Base-by-base conservation (phyloP, 192 early-diverging fungal genomes). In the Coemansia sp. region DNA sequence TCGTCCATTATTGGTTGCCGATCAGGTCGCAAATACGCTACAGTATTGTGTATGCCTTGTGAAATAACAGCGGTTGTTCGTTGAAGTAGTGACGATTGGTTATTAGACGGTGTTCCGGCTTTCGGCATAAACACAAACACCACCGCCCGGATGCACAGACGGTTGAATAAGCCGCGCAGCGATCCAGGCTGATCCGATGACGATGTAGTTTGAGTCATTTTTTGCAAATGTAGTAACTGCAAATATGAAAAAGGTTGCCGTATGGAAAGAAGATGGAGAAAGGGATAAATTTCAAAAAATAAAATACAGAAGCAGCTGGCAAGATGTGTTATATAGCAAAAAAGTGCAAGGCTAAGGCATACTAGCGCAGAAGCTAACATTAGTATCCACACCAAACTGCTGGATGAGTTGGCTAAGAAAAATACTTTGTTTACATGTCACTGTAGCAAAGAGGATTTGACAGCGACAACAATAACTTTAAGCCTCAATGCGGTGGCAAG, bases 101-200 rank as follows among this genome's bases (percentile, higher is more conserved):
- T 54, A n/a, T 9, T 25, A 5, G 58, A 24, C 25, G 58, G 17
- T 0, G 29, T 12, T 4, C 65, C 60, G 14, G 49, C 59, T 27
- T 66, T 14, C 3, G 64, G 70, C 45, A 72, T 24, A 45, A 72
- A 62, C 7, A 47, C 23, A 9, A 4, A 41, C 23, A 72, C 48
- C 1, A 66, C 52, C n/a, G 47, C 65, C 11, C 58, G 57, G 12
- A 56, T 57, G 23, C 47, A 60, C 5, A 43, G 12, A 7, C 49
- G 43, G 50, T 55, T 22, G 48, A 61, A 22, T 1, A 54, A 19
- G 7, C 17, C 17, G 6, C 47, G 47, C 6, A 49, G 5, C 17
- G 5, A 54, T 29, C 52, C 52, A 22, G 10, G 23, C 9, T 54
- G 22, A 19, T 2, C 52, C 14, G 21, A 15, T 14, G 52, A 54